Base-by-base conservation (phyloP, 371 early-diverging fungal species). In the Lichtheimia ornata region DNA sequence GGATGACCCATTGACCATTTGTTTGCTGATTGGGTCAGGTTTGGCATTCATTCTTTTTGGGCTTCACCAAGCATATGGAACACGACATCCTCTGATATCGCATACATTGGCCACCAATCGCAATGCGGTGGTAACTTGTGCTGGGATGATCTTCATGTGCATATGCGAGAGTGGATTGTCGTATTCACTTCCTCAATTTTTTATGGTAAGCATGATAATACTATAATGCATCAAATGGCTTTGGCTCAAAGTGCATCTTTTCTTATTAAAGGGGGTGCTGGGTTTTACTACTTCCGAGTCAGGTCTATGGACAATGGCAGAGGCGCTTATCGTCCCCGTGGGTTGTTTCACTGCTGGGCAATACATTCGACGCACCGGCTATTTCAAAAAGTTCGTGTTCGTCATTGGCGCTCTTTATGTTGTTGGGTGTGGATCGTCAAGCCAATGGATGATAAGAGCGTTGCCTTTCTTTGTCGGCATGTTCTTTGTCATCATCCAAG, bases 41-140 rank as follows among this genome's bases (percentile, higher is more conserved):
- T 63, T 63, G 4, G 64, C 85, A 13, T 76, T 84, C 14, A 27
- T 69, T 1, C 47, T 67, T n/a, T 90, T 90, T 57, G 27, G 77
- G 18, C 3, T 81, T 0, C 64, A 80, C n/a, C 91, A 92, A 52
- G 72, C 75, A 61, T 77, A 77, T 57, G 64, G 85, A 56, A 89
- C 83, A 0, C 64, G 64, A 0, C 72, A 88, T 51, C 91, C 91
- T 3, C 80, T 90, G 44, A 47, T 89, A 1, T 85, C 86, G 12
- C 61, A 59, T 30, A 50, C 56, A 5, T 55, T 74, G 28, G 64
- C 70, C 53, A 69, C 53, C 14, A 70, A 66, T 24, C 72, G 70
- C 20, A 72, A 72, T 42, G 64, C 65, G 7, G 41, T 65, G 0
- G 49, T 63, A n/a, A 67, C 72, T 0, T 71, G 66, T 13, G 28